A percentile compares a stretch with the other conserved stretches of the same genome.
Conservation (phyloP, 1,139 yeast species). For the Suhomyces chickasaworum region DNA sequence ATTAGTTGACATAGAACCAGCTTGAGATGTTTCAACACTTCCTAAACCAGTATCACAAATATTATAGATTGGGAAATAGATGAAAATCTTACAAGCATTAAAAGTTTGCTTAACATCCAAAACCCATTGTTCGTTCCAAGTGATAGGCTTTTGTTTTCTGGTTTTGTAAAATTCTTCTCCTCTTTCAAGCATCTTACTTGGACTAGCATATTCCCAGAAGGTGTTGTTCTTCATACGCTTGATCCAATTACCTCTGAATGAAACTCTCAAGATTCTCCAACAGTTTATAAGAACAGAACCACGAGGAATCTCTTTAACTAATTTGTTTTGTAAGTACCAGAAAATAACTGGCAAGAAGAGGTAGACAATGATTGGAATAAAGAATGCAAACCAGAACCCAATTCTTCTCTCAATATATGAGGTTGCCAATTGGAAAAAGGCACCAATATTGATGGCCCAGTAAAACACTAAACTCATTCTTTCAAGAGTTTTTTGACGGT, state of each 20-base stretch:
- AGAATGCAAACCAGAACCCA: slow-evolving; percentile 79
- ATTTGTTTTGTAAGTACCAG: slow-evolving; percentile 36
- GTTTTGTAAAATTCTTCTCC: slow-evolving; percentile 36
- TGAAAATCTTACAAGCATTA: slow-evolving; percentile 60
- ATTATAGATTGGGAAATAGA: slow-evolving; percentile 64
- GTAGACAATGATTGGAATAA: slow-evolving; percentile 57
- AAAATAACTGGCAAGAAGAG: slow-evolving; percentile 50
- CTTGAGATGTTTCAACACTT: slow-evolving; percentile 62
- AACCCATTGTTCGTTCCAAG: slow-evolving; percentile 60
- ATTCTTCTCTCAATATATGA: slow-evolving; percentile 68
- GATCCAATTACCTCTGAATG: slow-evolving; percentile 45
- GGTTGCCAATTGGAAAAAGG: slow-evolving; percentile 76
- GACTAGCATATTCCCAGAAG: slow-evolving; percentile 61
- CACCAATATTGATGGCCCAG: slow-evolving; percentile 79
- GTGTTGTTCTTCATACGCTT: slow-evolving; percentile 35
- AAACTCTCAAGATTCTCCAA: slow-evolving; percentile 39
- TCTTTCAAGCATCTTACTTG: slow-evolving; percentile 48
- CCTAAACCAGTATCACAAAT: slow-evolving; percentile 69
- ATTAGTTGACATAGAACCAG: slow-evolving; percentile 64
- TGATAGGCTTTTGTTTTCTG: slow-evolving; percentile 35
- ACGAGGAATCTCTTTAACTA: slow-evolving; percentile 43
- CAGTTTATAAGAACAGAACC: slow-evolving; percentile 53
- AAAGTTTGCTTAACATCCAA: slow-evolving; percentile 61
- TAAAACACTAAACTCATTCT: slow-evolving; percentile 77
- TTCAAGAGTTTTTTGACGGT: slow-evolving; percentile 70